Base-by-base conservation (phyloP, 768 basidiomycete genomes). In the Tephrocybe sp. region DNA sequence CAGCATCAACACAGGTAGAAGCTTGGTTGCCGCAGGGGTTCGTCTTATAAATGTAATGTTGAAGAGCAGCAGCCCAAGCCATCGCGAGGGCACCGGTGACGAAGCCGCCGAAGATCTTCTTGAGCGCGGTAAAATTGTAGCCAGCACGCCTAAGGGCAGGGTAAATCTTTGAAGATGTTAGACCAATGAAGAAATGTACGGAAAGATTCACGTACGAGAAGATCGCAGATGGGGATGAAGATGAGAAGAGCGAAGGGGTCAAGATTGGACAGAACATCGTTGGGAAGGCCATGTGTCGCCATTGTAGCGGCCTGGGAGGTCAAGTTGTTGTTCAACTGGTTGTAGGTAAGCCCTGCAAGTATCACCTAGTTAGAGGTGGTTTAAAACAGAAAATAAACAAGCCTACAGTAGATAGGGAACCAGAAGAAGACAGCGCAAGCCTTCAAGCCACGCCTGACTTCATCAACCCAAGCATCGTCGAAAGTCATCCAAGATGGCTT, bases 261-360 rank as follows among this genome's bases (percentile, higher is more conserved):
- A 47, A 90, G 71, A 65, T 90, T 90, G 48, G 85, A 87, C 49
- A 90, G 65, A 38, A 90, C 73, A 57, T 91, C 88, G 57, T 91
- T 91, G 11, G 87, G 87, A 22, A 86, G 45, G 45, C 86, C 85
- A 55, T 88, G 72, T 0, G 83, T 82, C 9, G 63, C 63, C 89
- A 91, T 89, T 0, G 83, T 84, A 1, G 86, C 87, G 12, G 89
- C 89, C 66, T 89, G 87, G 3, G 88, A 88, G 1, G 79, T 82
- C 66, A 91, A 59, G 63, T 90, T 91, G 71, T 85, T 87, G 71
- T 84, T 84, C 45, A 91, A 61, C 61, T 91, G 88, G 63, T 85
- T 86, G 65, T 89, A 89, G 0, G 85, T 78, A 39, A 89, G 77
- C 87, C 87, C 84, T 86, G 36, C 19, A 34, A 19, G n/a, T 23